These are phyloP conservation scores for Asterophora parasitica DNA, from an alignment of 768 basidiomycete genomes.

Conservation along the genomic window DNA sequence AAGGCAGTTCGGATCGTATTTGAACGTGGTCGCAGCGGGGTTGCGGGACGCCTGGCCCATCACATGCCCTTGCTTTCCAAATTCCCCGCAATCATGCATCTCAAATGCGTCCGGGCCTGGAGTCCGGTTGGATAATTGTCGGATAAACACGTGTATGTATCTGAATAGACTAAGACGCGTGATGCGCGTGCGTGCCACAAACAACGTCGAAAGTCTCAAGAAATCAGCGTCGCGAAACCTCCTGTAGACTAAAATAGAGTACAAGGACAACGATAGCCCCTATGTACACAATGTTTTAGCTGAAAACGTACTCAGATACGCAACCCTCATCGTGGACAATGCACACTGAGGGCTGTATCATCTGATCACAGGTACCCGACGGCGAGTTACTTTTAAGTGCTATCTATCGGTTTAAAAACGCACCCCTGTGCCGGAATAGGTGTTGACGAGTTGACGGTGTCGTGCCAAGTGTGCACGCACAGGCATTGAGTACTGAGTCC, in stretches of 20 bases:
- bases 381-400: background rate
- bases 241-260: too few species aligned
- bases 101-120: constrained; percentile 2
- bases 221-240: too few species aligned
- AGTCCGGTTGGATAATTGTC: constrained; percentile 10
- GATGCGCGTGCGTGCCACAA: too few species aligned
- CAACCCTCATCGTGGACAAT: background rate
- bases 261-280: too few species aligned
- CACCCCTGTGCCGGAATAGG: background rate
- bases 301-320: background rate
- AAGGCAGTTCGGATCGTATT: constrained; percentile 6
- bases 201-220: too few species aligned
- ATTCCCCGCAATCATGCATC: too few species aligned
- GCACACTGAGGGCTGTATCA: background rate
- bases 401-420: background rate
- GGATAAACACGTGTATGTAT: constrained; percentile 15
- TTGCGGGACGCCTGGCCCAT: background rate
- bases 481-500: too few species aligned
- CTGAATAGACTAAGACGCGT: too few species aligned
- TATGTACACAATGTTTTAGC: too few species aligned
- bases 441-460: too few species aligned
- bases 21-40: background rate
- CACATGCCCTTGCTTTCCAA: constrained; percentile 14
- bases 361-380: background rate
- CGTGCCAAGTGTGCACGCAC: too few species aligned